A percentile compares a stretch with the other conserved stretches of the same genome.
Evolutionary conservation across 352 stramenopile genomes (phyloP).

Genomic region (Pythium coloratum): DNA sequence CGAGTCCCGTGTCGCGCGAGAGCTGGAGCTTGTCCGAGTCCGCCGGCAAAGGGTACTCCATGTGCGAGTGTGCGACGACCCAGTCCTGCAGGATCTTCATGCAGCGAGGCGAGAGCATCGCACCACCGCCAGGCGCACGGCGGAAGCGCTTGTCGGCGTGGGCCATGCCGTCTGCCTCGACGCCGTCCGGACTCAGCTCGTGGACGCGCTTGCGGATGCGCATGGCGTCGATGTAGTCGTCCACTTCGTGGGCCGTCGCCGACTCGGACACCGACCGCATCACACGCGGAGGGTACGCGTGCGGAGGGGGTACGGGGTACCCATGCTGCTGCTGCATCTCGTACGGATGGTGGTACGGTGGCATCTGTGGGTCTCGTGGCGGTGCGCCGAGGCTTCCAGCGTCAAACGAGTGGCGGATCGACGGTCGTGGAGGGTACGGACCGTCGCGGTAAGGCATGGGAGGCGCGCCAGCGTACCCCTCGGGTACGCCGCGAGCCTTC

Average conservation of each 20-base stretch:
- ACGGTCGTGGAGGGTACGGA: constrained; percentile 42
- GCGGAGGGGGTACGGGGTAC: constrained; percentile 12
- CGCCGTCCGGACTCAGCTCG: constrained; percentile 39
- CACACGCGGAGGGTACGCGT: constrained; percentile 38
- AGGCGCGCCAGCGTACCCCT: constrained; percentile 21
- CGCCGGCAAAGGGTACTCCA: constrained; percentile 63
- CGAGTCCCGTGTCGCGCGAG: constrained; percentile 66
- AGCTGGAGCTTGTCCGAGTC: constrained; percentile 77
- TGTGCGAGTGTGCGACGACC: constrained; percentile 58
- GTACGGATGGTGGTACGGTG: constrained; percentile 20
- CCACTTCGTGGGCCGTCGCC: constrained; percentile 40
- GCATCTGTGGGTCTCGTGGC: constrained; percentile 12
- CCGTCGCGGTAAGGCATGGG: constrained; percentile 30
- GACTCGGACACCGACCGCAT: constrained; percentile 74
- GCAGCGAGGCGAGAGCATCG: constrained; percentile 63
- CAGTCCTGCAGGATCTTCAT: constrained; percentile 82
- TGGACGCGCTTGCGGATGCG: constrained; percentile 64
- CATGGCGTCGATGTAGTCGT: constrained; percentile 71
- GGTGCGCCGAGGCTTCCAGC: constrained; percentile 49
- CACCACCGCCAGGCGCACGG: constrained; percentile 19
- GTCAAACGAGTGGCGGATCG: constrained; percentile 70
- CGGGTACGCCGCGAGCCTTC: constrained; percentile 46
- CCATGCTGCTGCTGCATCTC: constrained; percentile 32
- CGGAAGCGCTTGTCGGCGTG: constrained; percentile 48
- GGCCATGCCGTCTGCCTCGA: constrained; percentile 22